Evolutionary conservation across 1,284 basidiomycete species (phyloP).

Genomic region (Naganishia sp.): DNA sequence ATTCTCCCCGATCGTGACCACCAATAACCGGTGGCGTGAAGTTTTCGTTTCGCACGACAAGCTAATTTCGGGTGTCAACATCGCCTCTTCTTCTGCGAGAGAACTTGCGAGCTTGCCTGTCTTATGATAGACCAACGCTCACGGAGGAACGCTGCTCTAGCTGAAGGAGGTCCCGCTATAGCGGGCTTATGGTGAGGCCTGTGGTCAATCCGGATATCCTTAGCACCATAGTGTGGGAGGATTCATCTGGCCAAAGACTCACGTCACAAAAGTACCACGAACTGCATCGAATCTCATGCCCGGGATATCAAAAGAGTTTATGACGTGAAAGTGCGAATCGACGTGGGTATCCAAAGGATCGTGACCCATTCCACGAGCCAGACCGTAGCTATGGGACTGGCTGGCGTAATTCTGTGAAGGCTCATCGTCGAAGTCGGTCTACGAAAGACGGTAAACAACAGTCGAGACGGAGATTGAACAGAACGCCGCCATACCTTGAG

Average conservation of each 20-base stretch:
- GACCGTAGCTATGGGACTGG: conserved; percentile 25
- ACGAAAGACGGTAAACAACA: background rate
- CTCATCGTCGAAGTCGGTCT: conserved; percentile 29
- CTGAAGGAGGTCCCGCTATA: conserved; percentile 74
- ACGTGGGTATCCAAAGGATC: conserved; percentile 70
- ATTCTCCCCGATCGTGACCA: conserved; percentile 76
- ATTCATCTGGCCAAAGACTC: conserved; percentile 42
- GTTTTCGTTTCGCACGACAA: conserved; percentile 88
- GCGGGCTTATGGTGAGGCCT: conserved; percentile 61
- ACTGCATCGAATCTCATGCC: conserved; percentile 83
- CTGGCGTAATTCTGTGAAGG: conserved; percentile 4
- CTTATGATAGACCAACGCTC: conserved; percentile 84
- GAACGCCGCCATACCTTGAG: conserved; percentile 5
- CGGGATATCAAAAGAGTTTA: conserved; percentile 94
- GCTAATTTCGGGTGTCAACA: conserved; percentile 35
- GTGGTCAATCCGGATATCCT: conserved; percentile 8
- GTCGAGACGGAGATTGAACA: background rate
- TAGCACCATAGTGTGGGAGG: background rate
- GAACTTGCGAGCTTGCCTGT: conserved; percentile 58
- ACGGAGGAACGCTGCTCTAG: conserved; percentile 71
- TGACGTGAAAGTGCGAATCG: conserved; percentile 76
- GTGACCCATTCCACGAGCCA: conserved; percentile 56
- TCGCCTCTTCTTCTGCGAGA: background rate
- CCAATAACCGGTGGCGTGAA: conserved; percentile 91
- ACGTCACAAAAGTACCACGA: conserved; percentile 82